Conservation (phyloP, 1,139 yeast species). For the Pneumocystis canis region DNA sequence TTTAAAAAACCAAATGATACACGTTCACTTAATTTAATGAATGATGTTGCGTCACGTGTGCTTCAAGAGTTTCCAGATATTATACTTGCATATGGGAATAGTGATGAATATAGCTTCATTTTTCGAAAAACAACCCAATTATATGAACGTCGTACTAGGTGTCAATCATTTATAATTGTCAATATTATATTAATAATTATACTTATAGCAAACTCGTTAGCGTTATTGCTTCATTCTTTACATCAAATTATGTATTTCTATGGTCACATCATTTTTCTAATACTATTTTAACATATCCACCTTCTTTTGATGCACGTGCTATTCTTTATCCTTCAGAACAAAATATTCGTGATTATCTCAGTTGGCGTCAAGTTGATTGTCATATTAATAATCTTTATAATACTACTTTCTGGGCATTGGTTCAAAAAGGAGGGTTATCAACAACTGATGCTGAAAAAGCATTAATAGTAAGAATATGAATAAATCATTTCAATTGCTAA, state of each 20-base stretch:
- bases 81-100: constrained; percentile 77
- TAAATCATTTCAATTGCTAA: neutral
- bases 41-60: constrained; percentile 55
- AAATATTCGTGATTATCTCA: constrained; percentile 60
- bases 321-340: constrained; percentile 60
- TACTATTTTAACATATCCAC: constrained; percentile 35
- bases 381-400: constrained; percentile 89
- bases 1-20: constrained; percentile 81
- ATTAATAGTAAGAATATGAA: constrained; percentile 15
- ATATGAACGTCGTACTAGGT: neutral
- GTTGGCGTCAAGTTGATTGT: constrained; percentile 96
- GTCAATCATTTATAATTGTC: neutral
- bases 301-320: constrained; percentile 84
- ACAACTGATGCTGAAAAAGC: constrained; percentile 62
- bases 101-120: constrained; percentile 58
- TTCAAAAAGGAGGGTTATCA: constrained; percentile 54
- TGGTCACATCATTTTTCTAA: constrained; percentile 54
- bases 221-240: constrained; percentile 67
- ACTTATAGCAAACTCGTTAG: constrained; percentile 48
- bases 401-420: constrained; percentile 83
- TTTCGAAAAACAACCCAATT: neutral
- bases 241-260: constrained; percentile 52
- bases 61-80: constrained; percentile 57
- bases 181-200: neutral
- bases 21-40: constrained; percentile 65